Base-by-base conservation (phyloP, 73 alveolate species). In the Paramecium caudatum region DNA sequence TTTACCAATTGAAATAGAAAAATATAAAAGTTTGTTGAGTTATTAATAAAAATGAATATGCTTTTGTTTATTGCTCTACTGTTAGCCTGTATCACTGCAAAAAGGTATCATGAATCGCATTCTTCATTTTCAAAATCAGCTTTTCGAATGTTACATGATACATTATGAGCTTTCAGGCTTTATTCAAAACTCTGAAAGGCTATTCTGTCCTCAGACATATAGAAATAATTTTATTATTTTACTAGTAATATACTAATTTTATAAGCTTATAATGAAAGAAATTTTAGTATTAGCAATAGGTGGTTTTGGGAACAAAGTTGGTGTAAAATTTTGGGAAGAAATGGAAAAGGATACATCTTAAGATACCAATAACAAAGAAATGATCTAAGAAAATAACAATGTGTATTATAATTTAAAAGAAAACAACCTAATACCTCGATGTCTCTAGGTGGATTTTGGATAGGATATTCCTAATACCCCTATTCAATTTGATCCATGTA, bases 321-420 rank as follows among this genome's bases (percentile, higher is more conserved):
- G 80, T 5, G 8, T 55, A 6, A 55, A 55, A 10, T 55, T 55
- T 55, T 55, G 80, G 80, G 80, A 55, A 23, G 80, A 55, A 55
- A 55, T 55, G 80, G n/a, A 10, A 4, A 55, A 55, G 12, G 80
- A 55, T 55, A 23, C n/a, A n/a, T n/a, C n/a, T n/a, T n/a, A n/a
- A n/a, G n/a, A n/a, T n/a, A n/a, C n/a, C n/a, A n/a, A n/a, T n/a
- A n/a, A n/a, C n/a, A n/a, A 55, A 19, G 9, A 19, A 27, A 15
- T 1, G 12, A n/a, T 12, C 13, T 0, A 4, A 0, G 10, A 55
- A 55, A 49, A 15, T 55, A 23, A 55, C 19, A 55, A 23, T 55
- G 46, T 55, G 5, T 4, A 0, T 23, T 9, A 55, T 55, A 23
- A 55, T 19, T 19, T 55, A 19, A 9, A 55, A 27, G 80, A 55